These are phyloP conservation scores for Papilionanthe hybrid DNA, from an alignment of 116 monocot genomes.

Conservation along the genomic window DNA sequence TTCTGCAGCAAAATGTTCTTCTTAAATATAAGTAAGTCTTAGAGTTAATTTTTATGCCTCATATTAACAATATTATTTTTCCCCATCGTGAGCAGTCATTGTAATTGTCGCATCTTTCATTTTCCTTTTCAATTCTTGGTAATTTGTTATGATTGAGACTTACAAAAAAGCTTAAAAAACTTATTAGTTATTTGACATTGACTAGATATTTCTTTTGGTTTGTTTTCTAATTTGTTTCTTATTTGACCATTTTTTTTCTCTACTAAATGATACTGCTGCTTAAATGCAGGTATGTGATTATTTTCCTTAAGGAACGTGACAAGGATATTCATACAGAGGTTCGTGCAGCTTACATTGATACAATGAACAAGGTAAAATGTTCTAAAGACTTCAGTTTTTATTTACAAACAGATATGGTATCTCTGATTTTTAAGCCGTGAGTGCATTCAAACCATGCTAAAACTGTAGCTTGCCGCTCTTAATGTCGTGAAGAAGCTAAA, in stretches of 20 bases:
- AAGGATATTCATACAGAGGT: conserved; percentile 92
- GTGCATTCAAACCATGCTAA: not conserved
- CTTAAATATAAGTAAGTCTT: conserved; percentile 87
- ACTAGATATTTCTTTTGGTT: not conserved
- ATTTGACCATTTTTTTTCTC: not conserved
- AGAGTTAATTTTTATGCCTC: not conserved
- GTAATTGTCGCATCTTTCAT: not conserved
- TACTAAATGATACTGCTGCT: conserved; percentile 1
- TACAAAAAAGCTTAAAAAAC: not conserved
- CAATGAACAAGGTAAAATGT: conserved; percentile 90
- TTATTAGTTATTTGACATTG: not conserved
- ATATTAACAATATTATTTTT: conserved; percentile 4
- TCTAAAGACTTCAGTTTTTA: not conserved
- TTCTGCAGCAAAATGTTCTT: conserved; percentile 98
- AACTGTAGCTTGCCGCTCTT: not conserved
- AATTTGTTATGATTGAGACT: not conserved
- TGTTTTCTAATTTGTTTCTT: not conserved
- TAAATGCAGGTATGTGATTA: conserved; percentile 60
- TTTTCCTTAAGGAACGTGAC: conserved; percentile 89
- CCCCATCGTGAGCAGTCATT: not conserved
- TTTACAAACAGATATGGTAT: not conserved
- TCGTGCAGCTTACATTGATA: conserved; percentile 93
- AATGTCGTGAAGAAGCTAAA: not conserved
- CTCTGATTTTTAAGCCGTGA: not conserved
- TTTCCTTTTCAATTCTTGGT: not conserved